Percentiles rank a stretch among this genome's conserved stretches.
Evolutionary conservation across 441 rosid genomes (phyloP).

Genomic region (Erodium moschatum): DNA sequence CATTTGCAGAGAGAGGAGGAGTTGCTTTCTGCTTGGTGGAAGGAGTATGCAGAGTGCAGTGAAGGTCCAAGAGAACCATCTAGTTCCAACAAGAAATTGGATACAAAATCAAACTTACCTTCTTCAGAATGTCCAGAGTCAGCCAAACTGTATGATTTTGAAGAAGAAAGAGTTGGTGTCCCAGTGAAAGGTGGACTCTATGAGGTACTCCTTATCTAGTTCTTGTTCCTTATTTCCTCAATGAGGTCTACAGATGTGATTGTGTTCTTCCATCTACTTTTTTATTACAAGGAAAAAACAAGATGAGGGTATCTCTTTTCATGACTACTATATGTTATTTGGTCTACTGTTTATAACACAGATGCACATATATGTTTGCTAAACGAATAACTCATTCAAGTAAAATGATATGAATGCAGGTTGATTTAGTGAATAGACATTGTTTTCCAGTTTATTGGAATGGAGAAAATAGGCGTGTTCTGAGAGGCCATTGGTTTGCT

Average conservation of each 20-base stretch:
- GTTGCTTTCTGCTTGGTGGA: conserved; percentile 91
- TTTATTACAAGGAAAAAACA: too few relatives aligned
- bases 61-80: conserved; percentile 60
- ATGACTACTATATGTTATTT: not conserved
- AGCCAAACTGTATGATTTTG: conserved; percentile 19
- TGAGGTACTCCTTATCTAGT: not conserved
- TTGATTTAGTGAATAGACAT: conserved; percentile 75
- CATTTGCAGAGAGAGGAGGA: conserved; percentile 73
- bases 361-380: not conserved
- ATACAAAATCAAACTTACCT: conserved; percentile 28
- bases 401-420: conserved; percentile 39
- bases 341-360: not conserved
- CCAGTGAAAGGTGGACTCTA: conserved; percentile 7
- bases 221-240: too few relatives aligned
- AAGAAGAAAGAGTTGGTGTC: conserved; percentile 14
- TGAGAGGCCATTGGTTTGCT: conserved; percentile 99
- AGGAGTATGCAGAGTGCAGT: conserved; percentile 89
- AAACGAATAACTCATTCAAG: not conserved
- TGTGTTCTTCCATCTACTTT: too few relatives aligned
- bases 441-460: conserved; percentile 94
- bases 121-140: conserved; percentile 19
- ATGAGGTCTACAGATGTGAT: too few relatives aligned
- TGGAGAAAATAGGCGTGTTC: conserved; percentile 92
- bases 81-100: conserved; percentile 28
- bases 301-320: not conserved